Base-by-base conservation (phyloP, 2,329 filamentous ascomycete genomes). In the Cylindrodendrum hubeiense region DNA sequence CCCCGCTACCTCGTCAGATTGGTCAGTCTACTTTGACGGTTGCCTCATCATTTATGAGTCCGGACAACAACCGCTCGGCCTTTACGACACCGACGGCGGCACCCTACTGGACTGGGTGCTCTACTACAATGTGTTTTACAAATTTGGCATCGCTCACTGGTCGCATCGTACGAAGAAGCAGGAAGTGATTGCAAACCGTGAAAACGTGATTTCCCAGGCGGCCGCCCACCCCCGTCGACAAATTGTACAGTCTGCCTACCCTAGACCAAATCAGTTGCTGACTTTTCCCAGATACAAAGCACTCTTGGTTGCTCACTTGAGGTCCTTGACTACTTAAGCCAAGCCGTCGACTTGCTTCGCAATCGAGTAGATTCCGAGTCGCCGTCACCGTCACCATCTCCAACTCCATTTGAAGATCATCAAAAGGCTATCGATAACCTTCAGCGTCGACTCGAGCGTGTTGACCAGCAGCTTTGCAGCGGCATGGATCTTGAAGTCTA, bases 1-100 rank as follows among this genome's bases (percentile, higher is more conserved):
- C 7, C 15, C 43, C 6, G 21, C 17, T 10, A 37, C 24, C 5
- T 17, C 15, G 1, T 34, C 30, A 17, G 60, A 62, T 34, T 62
- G 60, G 60, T 62, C 60, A 50, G 46, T 44, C 8, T 62, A 62
- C 28, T 62, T 62, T 17, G 44, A 52, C 30, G 60, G 60, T 9
- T 56, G 52, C 10, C 52, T 56, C 17, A 44, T 62, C 44, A 62
- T 62, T 30, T 62, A 55, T 21, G 60, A 51, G 28, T 30, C 52
- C 0, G 37, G 28, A 12, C 26, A 57, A 10, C 21, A 39, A 4
- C 21, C 43, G 10, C 43, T 28, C 7, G 24, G 15, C 21, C n/a
- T 17, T n/a, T 43, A 56, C 41, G 21, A 37, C 15, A 46, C 52
- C 1, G 52, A 62, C 21, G 46, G 46, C 9, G 46, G 44, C 1